Evolutionary conservation across 805 yeast species (phyloP), one percentile per base, ranked within the genome.

Genomic region (Ogataea ganodermae): DNA sequence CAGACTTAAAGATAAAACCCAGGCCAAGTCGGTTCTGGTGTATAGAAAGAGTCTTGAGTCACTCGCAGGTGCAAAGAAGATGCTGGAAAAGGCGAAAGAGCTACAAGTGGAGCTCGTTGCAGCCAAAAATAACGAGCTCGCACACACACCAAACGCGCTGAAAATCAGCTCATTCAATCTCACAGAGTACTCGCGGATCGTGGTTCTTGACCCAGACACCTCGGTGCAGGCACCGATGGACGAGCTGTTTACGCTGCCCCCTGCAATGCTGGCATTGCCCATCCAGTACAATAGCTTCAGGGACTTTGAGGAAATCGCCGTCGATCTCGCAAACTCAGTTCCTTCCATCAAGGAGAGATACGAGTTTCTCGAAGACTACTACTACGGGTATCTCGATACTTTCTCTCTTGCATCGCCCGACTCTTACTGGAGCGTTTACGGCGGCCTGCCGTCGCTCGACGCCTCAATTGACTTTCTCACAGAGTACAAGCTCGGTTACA

Each of bases 151-250:
- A 4, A 75, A 83, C 46, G 76, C 79, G 52, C 80, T 84, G 1
- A 83, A 83, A 56, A 65, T 83, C 23, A 66, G 72, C 50, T 73
- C 79, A 0, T 83, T 83, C 58, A 69, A 73, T 45, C 71, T 71
- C 54, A 62, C 67, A 0, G 72, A 77, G 28, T 83, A 70, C 57
- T 78, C 79, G 21, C 62, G 84, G 38, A 59, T 83, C 14, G 71
- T 83, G 12, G 81, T 74, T 58, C 61, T 83, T 55, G 89, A 83
- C 60, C 72, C 82, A 8, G 88, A 83, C 63, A 73, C 83, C 2
- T 48, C 61, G 6, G 55, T 80, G 12, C 51, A 59, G 14, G 60
- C 60, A 8, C 61, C 71, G 35, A 48, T 80, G 56, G 84, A 80
- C 61, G 82, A 79, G 49, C 57, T 79, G 35, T 78, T 80, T 53